phyloP scores from a whole-genome alignment of 495 filamentous ascomycete species.

The Podospora fimiseda region DNA sequence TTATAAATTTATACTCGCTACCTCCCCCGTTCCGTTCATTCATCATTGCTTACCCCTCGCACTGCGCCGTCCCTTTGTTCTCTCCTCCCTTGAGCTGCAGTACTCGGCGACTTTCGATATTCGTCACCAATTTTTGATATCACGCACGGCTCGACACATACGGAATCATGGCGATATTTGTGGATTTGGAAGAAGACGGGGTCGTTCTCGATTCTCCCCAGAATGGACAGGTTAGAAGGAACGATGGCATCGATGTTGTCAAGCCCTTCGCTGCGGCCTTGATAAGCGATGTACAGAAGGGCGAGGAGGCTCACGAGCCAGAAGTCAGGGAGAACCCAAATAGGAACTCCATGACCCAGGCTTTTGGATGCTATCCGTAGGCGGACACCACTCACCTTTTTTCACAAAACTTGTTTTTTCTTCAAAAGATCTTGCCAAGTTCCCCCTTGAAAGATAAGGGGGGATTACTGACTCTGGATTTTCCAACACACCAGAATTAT shows the following conservation, averaged over 20 bases:
- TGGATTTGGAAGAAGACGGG: conserved; percentile 56
- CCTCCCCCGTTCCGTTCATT: not conserved
- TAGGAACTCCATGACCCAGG: conserved; percentile 63
- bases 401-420: not conserved
- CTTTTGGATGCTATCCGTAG: conserved; percentile 88
- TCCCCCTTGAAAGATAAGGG: conserved; percentile 18
- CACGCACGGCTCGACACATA: not conserved
- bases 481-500: conserved; percentile 53
- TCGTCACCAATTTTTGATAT: no score
- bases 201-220: conserved; percentile 32
- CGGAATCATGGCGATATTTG: conserved; percentile 54
- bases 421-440: conserved; percentile 8
- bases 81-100: no score
- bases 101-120: not conserved
- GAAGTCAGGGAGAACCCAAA: conserved; percentile 54
- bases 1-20: no score
- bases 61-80: not conserved
- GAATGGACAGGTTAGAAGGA: conserved; percentile 16
- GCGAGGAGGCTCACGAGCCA: conserved; percentile 19
- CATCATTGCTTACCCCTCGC: not conserved
- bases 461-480: conserved; percentile 21
- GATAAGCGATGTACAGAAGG: not conserved
- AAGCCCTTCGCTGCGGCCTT: conserved; percentile 3
- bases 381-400: conserved; percentile 33
- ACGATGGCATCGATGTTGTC: conserved; percentile 2